Base-by-base conservation (phyloP, 2,329 filamentous ascomycete species). In the Cryphonectria nitschkei region DNA sequence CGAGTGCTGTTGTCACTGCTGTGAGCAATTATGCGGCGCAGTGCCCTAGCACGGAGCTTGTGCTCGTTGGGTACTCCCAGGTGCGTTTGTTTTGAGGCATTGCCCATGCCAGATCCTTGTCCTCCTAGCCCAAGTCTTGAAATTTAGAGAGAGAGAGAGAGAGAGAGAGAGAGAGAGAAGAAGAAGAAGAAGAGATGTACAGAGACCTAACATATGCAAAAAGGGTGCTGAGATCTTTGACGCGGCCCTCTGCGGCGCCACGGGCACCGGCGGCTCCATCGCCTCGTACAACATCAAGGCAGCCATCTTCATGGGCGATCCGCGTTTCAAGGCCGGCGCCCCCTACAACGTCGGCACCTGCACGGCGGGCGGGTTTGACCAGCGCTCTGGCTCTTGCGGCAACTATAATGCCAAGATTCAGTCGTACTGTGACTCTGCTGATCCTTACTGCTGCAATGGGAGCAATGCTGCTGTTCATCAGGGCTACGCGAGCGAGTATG, bases 51-150 rank as follows among this genome's bases (percentile, higher is more conserved):
- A 86, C 87, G 7, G 80, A 89, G 76, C 81, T 91, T 46, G 87
- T 90, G 7, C 79, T 90, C 43, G 86, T 90, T 52, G 89, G 89
- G 50, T 91, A 91, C 78, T 89, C 87, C 9, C 88, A 89, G 84
- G 88, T 88, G 62, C 87, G 85, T 58, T 86, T 7, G 37, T 39
- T 11, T 39, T 39, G 37, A 11, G 11, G 1, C 9, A 39, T 39
- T 39, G 37, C 37, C 37, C 37, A 39, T 39, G 37, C 37, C 37
- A 11, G 37, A 39, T 2, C 37, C 37, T 39, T 39, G 37, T 39
- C 37, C 37, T 11, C 37, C 37, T 39, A 9, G 37, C 8, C 37
- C 37, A 39, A 39, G 9, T 39, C 8, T 39, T 39, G 37, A 11
- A 39, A 39, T 9, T 2, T 22, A 8, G 3, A n/a, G 16, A n/a